Percentiles rank a stretch among this genome's conserved stretches.
phyloP scores from a whole-genome alignment of 129 eudicot genomes.

The Saussurea involucrata region DNA sequence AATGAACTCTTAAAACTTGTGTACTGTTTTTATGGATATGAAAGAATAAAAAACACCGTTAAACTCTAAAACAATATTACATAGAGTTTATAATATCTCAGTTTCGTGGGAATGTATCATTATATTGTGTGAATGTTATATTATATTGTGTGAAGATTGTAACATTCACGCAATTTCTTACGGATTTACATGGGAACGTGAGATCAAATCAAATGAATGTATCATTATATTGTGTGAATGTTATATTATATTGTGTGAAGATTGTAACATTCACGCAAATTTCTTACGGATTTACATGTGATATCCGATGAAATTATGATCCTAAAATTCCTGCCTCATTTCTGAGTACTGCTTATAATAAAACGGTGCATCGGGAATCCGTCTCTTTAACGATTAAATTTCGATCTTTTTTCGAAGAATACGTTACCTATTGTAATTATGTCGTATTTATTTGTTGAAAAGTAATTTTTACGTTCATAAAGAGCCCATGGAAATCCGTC shows the following conservation, averaged over 20 bases:
- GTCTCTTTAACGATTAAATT: too few species aligned
- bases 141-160: not conserved
- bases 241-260: too few species aligned
- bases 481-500: too few species aligned
- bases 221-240: not conserved
- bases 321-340: not conserved
- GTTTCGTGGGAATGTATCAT: not conserved
- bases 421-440: too few species aligned
- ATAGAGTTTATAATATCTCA: not conserved
- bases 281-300: not conserved
- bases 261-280: not conserved
- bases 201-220: too few species aligned
- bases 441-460: too few species aligned
- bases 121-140: not conserved
- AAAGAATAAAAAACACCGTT: too few species aligned
- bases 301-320: not conserved
- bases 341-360: not conserved
- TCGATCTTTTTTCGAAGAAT: too few species aligned
- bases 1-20: too few species aligned
- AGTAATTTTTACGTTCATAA: too few species aligned
- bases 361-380: not conserved
- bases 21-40: too few species aligned
- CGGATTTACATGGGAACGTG: too few species aligned
- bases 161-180: not conserved
- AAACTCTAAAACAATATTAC: not conserved